These are phyloP conservation scores for Tetrapisispora iriomotensis DNA, from an alignment of 805 yeast genomes.

Conservation along the genomic window DNA sequence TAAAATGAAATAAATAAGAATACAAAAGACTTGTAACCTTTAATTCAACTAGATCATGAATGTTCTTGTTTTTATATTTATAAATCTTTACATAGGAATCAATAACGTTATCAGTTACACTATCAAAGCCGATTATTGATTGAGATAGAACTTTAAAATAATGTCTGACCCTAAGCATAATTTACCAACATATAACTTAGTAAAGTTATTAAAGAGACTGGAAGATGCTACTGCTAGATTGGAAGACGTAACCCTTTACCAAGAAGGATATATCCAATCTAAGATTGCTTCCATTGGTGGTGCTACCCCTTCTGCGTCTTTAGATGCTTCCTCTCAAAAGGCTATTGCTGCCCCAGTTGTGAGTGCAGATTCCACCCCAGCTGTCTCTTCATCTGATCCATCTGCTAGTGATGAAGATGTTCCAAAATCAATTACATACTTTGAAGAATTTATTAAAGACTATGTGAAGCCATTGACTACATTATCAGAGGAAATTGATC, in stretches of 20 bases:
- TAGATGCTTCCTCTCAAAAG: not conserved
- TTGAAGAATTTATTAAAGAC: conserved; percentile 43
- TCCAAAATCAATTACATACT: conserved; percentile 41
- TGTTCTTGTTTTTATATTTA: too few relatives aligned
- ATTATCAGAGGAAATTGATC: conserved; percentile 33
- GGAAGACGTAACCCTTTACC: conserved; percentile 78
- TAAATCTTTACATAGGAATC: too few relatives aligned
- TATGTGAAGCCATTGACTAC: conserved; percentile 50
- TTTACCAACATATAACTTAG: conserved; percentile 75
- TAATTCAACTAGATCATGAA: too few relatives aligned
- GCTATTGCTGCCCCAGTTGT: not conserved
- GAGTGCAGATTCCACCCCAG: conserved; percentile 1
- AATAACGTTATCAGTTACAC: not conserved
- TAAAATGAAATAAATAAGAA: too few relatives aligned
- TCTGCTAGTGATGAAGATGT: conserved; percentile 17
- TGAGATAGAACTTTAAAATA: not conserved
- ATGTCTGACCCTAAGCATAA: conserved; percentile 3
- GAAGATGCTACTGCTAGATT: conserved; percentile 91
- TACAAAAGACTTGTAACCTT: too few relatives aligned
- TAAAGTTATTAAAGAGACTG: conserved; percentile 69
- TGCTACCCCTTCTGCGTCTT: not conserved
- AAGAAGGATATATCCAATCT: conserved; percentile 44
- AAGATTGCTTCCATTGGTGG: conserved; percentile 15
- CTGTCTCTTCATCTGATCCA: conserved; percentile 8
- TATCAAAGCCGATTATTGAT: too few relatives aligned